Evolutionary conservation across 305 asterid genomes (phyloP).

Genomic region (Fraxinus baroniana): DNA sequence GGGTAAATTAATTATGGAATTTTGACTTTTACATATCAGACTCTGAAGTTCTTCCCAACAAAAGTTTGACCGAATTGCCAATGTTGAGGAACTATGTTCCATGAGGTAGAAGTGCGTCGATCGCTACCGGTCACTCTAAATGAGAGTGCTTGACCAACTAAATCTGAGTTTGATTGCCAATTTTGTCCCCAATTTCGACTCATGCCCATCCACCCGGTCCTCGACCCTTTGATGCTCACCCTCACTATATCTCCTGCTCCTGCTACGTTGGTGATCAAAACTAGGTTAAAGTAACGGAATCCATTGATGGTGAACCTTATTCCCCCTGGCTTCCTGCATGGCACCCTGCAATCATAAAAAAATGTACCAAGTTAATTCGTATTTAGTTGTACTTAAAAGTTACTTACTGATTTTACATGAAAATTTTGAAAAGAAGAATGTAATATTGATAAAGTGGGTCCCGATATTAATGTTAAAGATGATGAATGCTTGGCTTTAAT

Average conservation of each 20-base stretch:
- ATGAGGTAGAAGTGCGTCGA: slow-evolving; percentile 69
- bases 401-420: not conserved
- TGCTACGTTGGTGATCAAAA: slow-evolving; percentile 53
- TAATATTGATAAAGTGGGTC: slow-evolving; percentile 19
- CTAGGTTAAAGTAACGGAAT: slow-evolving; percentile 55
- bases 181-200: slow-evolving; percentile 93
- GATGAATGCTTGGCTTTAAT: not conserved
- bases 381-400: not conserved
- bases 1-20: not conserved
- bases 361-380: not conserved
- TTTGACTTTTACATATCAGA: slow-evolving; percentile 24
- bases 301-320: slow-evolving; percentile 78
- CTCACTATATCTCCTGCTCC: slow-evolving; percentile 64
- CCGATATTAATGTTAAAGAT: slow-evolving; percentile 4
- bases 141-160: slow-evolving; percentile 74
- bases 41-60: slow-evolving; percentile 74
- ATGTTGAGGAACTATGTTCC: slow-evolving; percentile 60
- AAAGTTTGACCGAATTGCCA: slow-evolving; percentile 91
- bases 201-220: slow-evolving; percentile 62
- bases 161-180: slow-evolving; percentile 56
- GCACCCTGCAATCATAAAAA: slow-evolving; percentile 43
- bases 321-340: slow-evolving; percentile 77
- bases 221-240: slow-evolving; percentile 47
- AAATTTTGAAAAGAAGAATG: not conserved
- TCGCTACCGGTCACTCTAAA: slow-evolving; percentile 66